A percentile compares a stretch with the other conserved stretches of the same genome.
Evolutionary conservation across 202 grass and related monocot species (phyloP).

Genomic region (Dendrocalamus latiflorus): DNA sequence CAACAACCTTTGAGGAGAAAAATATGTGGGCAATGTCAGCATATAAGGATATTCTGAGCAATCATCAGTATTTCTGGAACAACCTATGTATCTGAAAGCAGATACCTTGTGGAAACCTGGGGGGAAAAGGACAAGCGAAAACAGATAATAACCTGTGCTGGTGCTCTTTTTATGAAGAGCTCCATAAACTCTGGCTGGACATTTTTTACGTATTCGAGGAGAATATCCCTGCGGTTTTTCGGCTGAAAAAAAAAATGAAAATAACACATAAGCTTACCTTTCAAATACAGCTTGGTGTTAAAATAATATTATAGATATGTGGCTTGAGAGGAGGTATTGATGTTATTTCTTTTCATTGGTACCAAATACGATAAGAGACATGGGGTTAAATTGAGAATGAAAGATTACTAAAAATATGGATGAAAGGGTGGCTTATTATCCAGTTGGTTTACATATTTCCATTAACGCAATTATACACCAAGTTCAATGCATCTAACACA

Average conservation of each 20-base stretch:
- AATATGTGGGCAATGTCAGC: neutral
- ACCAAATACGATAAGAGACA: neutral
- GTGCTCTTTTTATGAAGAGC: conserved; percentile 79
- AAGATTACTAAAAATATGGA: neutral
- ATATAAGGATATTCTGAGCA: conserved; percentile 1
- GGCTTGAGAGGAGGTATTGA: neutral
- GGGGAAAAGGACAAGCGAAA: neutral
- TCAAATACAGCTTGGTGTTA: neutral
- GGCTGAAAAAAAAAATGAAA: conserved; percentile 36
- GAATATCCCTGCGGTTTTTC: conserved; percentile 76
- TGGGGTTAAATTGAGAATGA: neutral
- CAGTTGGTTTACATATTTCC: neutral
- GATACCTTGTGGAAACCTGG: neutral
- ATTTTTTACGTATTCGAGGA: conserved; percentile 81
- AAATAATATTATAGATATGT: neutral
- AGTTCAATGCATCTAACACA: neutral
- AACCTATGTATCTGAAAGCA: neutral
- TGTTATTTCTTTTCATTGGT: neutral
- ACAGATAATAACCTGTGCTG: conserved; percentile 55
- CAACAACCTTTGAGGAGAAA: conserved; percentile 60
- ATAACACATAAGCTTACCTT: neutral
- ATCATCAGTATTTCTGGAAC: neutral
- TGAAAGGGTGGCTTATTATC: neutral
- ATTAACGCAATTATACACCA: neutral
- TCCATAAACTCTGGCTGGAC: conserved; percentile 96